These are phyloP conservation scores for Xylaria sp. DNA, from an alignment of 2,329 filamentous ascomycete genomes.

Conservation along the genomic window DNA sequence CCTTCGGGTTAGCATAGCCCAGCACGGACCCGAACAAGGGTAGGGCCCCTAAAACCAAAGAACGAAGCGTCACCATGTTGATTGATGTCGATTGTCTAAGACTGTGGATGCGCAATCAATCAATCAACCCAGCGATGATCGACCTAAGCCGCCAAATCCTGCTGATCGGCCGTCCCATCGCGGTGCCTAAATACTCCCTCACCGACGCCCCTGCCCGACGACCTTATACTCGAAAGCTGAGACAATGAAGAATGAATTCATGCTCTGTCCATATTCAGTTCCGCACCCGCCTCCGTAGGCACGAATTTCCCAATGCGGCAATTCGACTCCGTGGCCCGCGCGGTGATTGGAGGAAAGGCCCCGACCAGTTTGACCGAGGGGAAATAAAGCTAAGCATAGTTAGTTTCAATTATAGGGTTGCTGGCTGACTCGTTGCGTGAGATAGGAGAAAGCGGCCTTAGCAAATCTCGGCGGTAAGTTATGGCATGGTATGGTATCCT, in stretches of 20 bases:
- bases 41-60: slow-evolving; percentile 31
- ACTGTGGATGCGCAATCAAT: no score
- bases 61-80: slow-evolving; percentile 15
- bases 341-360: slow-evolving; percentile 26
- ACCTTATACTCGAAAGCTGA: slow-evolving; percentile 11
- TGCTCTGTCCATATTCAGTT: slow-evolving; percentile 11
- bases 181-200: not conserved
- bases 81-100: no score
- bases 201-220: not conserved
- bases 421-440: not conserved
- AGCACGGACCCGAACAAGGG: slow-evolving; percentile 30
- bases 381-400: not conserved
- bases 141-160: not conserved
- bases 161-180: not conserved
- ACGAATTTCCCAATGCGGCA: slow-evolving; percentile 18
- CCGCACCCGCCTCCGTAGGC: slow-evolving; percentile 13
- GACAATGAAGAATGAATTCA: not conserved
- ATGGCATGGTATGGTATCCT: no score
- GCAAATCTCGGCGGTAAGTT: not conserved
- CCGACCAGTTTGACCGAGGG: slow-evolving; percentile 13
- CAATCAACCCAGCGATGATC: not conserved
- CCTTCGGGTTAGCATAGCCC: slow-evolving; percentile 44
- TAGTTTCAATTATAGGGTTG: not conserved
- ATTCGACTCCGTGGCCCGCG: not conserved
- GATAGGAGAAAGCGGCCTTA: not conserved